Evolutionary conservation across 352 stramenopile genomes (phyloP).

Genomic region (Pythium apleroticum): DNA sequence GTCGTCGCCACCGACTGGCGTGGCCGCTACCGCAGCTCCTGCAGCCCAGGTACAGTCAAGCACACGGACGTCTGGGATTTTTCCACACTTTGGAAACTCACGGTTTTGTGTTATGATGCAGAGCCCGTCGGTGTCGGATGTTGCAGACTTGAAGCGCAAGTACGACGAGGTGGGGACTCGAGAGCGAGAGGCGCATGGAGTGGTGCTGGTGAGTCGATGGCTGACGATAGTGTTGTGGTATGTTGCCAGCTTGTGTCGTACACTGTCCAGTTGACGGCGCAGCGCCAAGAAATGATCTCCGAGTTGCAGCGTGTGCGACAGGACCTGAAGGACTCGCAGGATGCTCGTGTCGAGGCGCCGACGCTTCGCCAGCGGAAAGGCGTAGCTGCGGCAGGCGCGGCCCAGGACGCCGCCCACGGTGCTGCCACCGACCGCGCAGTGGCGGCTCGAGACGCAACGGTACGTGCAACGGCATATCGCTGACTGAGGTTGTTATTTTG

Average conservation of each 20-base stretch:
- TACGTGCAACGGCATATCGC: too few relatives aligned
- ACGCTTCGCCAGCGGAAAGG: conserved; percentile 78
- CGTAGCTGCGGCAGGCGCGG: conserved; percentile 14
- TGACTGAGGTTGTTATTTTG: too few relatives aligned
- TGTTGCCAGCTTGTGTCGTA: conserved; percentile 73
- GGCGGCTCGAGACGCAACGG: conserved; percentile 54
- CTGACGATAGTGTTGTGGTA: background rate
- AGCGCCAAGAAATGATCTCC: conserved; percentile 82
- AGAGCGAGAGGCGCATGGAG: background rate
- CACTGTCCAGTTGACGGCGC: conserved; percentile 84
- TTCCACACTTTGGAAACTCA: background rate
- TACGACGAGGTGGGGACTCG: conserved; percentile 75
- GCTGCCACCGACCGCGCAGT: conserved; percentile 22
- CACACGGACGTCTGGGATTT: background rate
- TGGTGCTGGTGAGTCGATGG: background rate
- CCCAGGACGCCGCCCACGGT: conserved; percentile 33
- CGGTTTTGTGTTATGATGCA: conserved; percentile 17
- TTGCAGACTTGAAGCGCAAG: conserved; percentile 80
- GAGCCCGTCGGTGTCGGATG: conserved; percentile 58
- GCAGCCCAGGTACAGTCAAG: conserved; percentile 16
- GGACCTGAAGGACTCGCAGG: conserved; percentile 71
- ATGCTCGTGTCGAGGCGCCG: conserved; percentile 47
- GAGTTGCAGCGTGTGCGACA: conserved; percentile 72
- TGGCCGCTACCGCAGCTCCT: background rate
- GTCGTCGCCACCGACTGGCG: background rate